These are phyloP conservation scores for Hypoxylon cercidicola DNA, from an alignment of 495 filamentous ascomycete species.

Conservation along the genomic window DNA sequence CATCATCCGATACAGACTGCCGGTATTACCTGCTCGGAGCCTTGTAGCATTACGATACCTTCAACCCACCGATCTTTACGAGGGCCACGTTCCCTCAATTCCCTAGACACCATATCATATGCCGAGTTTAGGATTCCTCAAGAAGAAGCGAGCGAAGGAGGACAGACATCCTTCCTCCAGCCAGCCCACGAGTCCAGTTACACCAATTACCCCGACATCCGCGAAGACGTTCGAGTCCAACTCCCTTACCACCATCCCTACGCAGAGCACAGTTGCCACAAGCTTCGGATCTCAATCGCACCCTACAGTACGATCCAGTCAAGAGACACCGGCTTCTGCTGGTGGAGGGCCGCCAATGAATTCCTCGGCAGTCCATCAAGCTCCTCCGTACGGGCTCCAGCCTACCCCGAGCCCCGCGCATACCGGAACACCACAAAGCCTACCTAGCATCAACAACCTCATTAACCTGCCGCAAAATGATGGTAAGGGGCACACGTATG, in stretches of 20 bases:
- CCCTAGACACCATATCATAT: constrained; percentile 57
- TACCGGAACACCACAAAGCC: constrained; percentile 61
- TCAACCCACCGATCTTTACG: constrained; percentile 15
- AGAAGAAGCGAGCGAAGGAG: constrained; percentile 96
- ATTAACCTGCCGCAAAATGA: constrained; percentile 71
- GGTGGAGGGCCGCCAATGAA: constrained; percentile 48
- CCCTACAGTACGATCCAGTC: constrained; percentile 23
- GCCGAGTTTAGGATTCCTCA: constrained; percentile 86
- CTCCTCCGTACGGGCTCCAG: constrained; percentile 44
- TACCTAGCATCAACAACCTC: constrained; percentile 75
- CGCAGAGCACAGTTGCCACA: constrained; percentile 51
- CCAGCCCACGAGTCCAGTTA: constrained; percentile 70
- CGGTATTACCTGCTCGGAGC: constrained; percentile 7
- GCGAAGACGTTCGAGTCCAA: constrained; percentile 59
- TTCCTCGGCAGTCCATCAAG: constrained; percentile 40
- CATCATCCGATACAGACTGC: constrained; percentile 9
- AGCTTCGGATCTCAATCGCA: constrained; percentile 44
- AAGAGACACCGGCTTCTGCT: constrained; percentile 42
- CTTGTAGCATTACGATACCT: constrained; percentile 24
- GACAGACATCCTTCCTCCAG: constrained; percentile 66
- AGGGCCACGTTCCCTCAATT: constrained; percentile 36
- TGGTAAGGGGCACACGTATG: constrained; percentile 47
- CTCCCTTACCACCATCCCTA: constrained; percentile 46
- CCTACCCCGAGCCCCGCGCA: constrained; percentile 40
- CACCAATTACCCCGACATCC: constrained; percentile 55